A percentile compares a stretch with the other conserved stretches of the same genome.
These are phyloP conservation scores for Phalaenopsis aphrodite DNA, from an alignment of 106 monocot species.

Conservation along the genomic window DNA sequence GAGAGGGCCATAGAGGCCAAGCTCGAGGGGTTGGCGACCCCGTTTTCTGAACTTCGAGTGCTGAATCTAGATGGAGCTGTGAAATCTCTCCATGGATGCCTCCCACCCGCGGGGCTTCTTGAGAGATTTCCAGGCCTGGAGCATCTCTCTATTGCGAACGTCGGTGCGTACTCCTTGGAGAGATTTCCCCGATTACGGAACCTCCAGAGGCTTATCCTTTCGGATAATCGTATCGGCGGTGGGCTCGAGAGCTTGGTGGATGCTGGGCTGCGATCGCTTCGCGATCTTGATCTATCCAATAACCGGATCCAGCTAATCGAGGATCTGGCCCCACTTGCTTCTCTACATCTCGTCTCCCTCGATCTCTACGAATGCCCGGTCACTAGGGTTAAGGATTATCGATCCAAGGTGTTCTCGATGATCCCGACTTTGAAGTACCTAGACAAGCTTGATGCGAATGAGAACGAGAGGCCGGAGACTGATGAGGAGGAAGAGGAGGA, in stretches of 20 bases:
- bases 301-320: slow-evolving; percentile 84
- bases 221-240: slow-evolving; percentile 88
- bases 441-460: slow-evolving; percentile 91
- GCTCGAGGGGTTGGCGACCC: slow-evolving; percentile 34
- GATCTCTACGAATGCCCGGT: slow-evolving; percentile 97
- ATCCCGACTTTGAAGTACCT: slow-evolving; percentile 75
- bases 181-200: slow-evolving; percentile 64
- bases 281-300: slow-evolving; percentile 91
- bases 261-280: slow-evolving; percentile 75
- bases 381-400: slow-evolving; percentile 70
- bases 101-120: slow-evolving; percentile 62
- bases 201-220: slow-evolving; percentile 72
- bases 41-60: slow-evolving; percentile 31
- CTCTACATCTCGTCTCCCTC: slow-evolving; percentile 63
- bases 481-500: slow-evolving; percentile 93
- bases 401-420: slow-evolving; percentile 73
- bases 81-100: slow-evolving; percentile 76
- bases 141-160: slow-evolving; percentile 86
- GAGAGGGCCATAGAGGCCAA: slow-evolving; percentile 86
- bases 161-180: slow-evolving; percentile 78
- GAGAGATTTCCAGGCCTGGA: slow-evolving; percentile 70
- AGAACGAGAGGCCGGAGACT: slow-evolving; percentile 83
- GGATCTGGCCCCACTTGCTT: slow-evolving; percentile 77
- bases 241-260: slow-evolving; percentile 83
- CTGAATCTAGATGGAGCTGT: slow-evolving; percentile 85